These are phyloP conservation scores for Talaromyces islandicus DNA, from an alignment of 2,329 filamentous ascomycete genomes.

Conservation along the genomic window DNA sequence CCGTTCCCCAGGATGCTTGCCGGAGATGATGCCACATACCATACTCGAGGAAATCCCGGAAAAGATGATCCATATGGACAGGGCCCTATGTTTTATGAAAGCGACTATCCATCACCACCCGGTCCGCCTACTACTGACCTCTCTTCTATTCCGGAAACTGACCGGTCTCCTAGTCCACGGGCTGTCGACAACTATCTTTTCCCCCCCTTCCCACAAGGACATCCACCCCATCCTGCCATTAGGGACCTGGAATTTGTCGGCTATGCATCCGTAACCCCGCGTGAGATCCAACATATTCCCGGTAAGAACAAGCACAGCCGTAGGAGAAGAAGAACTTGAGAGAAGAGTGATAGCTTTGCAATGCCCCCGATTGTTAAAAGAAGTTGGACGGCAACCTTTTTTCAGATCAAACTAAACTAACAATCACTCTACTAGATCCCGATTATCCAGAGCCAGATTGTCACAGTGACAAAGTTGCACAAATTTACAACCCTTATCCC, in stretches of 20 bases:
- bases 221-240: not conserved
- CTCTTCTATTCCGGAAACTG: conserved; percentile 19
- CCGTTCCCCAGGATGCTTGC: not conserved
- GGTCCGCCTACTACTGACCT: conserved; percentile 11
- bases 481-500: conserved; percentile 2
- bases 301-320: conserved; percentile 2
- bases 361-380: not conserved
- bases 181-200: not conserved
- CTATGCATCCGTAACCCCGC: conserved; percentile 16
- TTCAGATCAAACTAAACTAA: not conserved
- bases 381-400: not conserved
- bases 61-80: not conserved
- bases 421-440: not conserved
- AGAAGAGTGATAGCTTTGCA: not conserved
- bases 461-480: not conserved
- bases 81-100: not conserved
- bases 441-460: not conserved
- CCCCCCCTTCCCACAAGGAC: not conserved
- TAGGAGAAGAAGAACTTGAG: not conserved
- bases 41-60: conserved; percentile 5
- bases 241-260: conserved; percentile 17
- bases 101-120: conserved; percentile 5
- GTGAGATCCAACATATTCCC: conserved; percentile 18
- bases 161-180: conserved; percentile 17
- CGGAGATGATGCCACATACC: not conserved